Base-by-base conservation (phyloP, 352 stramenopile genomes). In the Phytophthora syringae region DNA sequence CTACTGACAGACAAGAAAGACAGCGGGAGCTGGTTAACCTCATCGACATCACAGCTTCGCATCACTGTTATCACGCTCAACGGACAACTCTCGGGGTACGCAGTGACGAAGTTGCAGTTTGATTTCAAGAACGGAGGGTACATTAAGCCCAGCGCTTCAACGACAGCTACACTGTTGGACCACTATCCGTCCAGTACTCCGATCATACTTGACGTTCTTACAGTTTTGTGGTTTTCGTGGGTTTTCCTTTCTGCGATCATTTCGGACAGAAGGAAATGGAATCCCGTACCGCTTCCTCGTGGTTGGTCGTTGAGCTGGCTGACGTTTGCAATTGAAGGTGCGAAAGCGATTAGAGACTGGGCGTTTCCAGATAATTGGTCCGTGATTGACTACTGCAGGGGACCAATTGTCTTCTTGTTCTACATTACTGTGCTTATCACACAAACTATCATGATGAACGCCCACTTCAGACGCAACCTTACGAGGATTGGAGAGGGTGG, bases 41-140 rank as follows among this genome's bases (percentile, higher is more conserved):
- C 59, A 15, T 74, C 67, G 2, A 84, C 76, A 1, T 53, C 76
- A 22, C 52, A 67, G 48, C 47, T 85, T 20, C 12, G 55, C 9
- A 75, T 84, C 61, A 80, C 62, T 16, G 47, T 85, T 20, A 77
- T 84, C n/a, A 79, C 67, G 6, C 76, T 79, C 52, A 84, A 87
- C 28, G 76, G 64, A n/a, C 76, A 87, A 36, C 45, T 87, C 5
- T 36, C 65, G 12, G 63, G 47, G 1, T 83, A 80, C 22, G 67
- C 54, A 2, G 65, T 82, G 43, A 84, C 71, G 0, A 67, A 74
- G 12, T 48, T 85, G 10, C 58, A 52, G 9, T 10, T 87, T 16
- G 39, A 70, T 48, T 84, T 84, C 47, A 57, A 81, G 18, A 49
- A 69, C 2, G 79, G 79, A 0, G 76, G 76, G 5, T 80, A 60